Evolutionary conservation across 1,284 basidiomycete species (phyloP).

Genomic region (Malassezia pachydermatis): DNA sequence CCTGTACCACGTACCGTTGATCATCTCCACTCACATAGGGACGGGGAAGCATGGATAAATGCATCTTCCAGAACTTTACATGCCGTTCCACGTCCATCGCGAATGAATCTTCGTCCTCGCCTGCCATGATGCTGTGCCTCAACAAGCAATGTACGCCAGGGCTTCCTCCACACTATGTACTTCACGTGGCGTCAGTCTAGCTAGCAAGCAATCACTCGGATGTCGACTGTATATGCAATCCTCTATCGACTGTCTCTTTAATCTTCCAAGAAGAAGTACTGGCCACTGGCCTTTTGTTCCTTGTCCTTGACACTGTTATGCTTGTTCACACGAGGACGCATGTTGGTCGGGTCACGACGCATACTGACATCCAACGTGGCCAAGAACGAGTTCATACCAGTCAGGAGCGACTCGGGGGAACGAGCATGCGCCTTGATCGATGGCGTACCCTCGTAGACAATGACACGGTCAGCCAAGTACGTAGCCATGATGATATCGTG

Average conservation of each 20-base stretch:
- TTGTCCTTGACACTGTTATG: constrained; percentile 48
- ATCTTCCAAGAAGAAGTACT: constrained; percentile 47
- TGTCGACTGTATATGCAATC: no score
- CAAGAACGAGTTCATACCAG: constrained; percentile 48
- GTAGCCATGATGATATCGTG: constrained; percentile 48
- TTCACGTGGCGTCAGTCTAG: no score
- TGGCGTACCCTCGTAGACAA: constrained; percentile 45
- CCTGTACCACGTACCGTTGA: constrained; percentile 23
- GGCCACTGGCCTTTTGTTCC: constrained; percentile 45
- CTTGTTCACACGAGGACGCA: constrained; percentile 47
- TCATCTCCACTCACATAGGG: constrained; percentile 37
- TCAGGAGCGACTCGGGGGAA: constrained; percentile 40
- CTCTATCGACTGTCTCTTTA: constrained; percentile 17
- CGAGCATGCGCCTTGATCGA: constrained; percentile 43
- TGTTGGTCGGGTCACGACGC: constrained; percentile 46
- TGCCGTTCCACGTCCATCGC: constrained; percentile 17
- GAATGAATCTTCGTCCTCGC: not conserved
- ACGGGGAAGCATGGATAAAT: constrained; percentile 32
- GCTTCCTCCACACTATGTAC: not conserved
- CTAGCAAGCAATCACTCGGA: no score
- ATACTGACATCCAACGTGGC: constrained; percentile 43
- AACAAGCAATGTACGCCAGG: not conserved
- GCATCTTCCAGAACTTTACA: constrained; percentile 33
- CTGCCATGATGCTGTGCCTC: not conserved
- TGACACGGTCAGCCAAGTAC: constrained; percentile 44